These are phyloP conservation scores for Darksidea phi DNA, from an alignment of 495 filamentous ascomycete species.

Conservation along the genomic window DNA sequence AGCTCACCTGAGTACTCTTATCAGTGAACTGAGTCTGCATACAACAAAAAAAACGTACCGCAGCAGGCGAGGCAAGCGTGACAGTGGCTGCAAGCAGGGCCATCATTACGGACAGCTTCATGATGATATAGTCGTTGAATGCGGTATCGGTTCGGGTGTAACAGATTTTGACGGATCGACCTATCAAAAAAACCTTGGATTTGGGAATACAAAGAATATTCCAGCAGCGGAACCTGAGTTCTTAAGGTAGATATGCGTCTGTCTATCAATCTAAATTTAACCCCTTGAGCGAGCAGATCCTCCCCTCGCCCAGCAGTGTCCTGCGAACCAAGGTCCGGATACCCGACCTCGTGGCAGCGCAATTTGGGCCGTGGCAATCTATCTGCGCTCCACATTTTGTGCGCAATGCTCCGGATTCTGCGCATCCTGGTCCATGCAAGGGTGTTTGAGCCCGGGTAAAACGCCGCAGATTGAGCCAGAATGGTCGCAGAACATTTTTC, in stretches of 20 bases:
- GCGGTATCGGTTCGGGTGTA: not conserved
- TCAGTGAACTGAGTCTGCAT: not conserved
- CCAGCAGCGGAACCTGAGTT: not conserved
- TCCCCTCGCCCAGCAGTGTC: not conserved
- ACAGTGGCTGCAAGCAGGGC: constrained; percentile 10
- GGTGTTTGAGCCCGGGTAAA: constrained; percentile 20
- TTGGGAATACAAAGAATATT: not conserved
- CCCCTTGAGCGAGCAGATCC: not conserved
- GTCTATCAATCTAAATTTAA: constrained; percentile 26
- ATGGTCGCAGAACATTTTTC: not conserved
- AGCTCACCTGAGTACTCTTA: constrained; percentile 8
- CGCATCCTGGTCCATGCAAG: constrained; percentile 1
- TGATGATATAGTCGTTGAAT: not conserved
- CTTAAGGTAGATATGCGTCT: constrained; percentile 14
- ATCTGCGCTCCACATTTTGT: not conserved
- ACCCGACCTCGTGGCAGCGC: constrained; percentile 30
- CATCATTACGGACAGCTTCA: constrained; percentile 24
- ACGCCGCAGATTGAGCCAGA: constrained; percentile 3
- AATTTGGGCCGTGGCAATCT: constrained; percentile 18
- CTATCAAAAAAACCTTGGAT: not conserved
- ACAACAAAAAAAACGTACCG: constrained; percentile 8
- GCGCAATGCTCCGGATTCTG: constrained; percentile 13
- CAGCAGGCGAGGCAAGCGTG: constrained; percentile 20
- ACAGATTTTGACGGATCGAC: not conserved
- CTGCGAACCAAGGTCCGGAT: constrained; percentile 20